Conservation (phyloP, 2,329 filamentous ascomycete genomes). For the Balansia obtecta region DNA sequence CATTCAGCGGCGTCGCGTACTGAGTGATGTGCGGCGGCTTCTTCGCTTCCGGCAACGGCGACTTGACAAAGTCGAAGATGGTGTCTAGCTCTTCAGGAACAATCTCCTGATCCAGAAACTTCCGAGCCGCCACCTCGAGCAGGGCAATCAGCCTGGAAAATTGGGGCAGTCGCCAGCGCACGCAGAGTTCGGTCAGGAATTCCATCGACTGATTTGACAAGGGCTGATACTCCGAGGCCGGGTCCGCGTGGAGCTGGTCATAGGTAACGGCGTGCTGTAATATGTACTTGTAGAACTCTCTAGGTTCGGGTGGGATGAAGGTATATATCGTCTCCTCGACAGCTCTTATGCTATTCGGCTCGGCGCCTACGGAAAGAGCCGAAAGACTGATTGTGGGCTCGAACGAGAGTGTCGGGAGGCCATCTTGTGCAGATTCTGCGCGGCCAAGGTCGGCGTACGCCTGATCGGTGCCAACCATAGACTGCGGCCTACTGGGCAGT, state of each 20-base stretch:
- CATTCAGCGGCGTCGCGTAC: constrained; percentile 36
- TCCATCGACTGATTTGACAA: constrained; percentile 73
- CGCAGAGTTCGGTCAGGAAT: constrained; percentile 69
- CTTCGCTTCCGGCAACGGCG: constrained; percentile 53
- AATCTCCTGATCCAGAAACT: constrained; percentile 75
- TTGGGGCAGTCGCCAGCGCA: constrained; percentile 81
- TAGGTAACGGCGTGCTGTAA: constrained; percentile 62
- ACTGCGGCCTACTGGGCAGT: constrained; percentile 38
- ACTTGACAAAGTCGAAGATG: constrained; percentile 72
- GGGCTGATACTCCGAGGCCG: constrained; percentile 34
- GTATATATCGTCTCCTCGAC: constrained; percentile 63
- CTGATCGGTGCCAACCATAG: constrained; percentile 34
- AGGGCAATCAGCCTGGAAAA: constrained; percentile 70
- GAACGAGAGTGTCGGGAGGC: constrained; percentile 28
- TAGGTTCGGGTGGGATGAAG: constrained; percentile 77
- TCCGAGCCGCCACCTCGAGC: constrained; percentile 72
- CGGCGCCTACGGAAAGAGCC: constrained; percentile 48
- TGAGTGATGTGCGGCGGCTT: constrained; percentile 44
- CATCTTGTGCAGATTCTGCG: constrained; percentile 34
- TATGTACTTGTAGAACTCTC: constrained; percentile 72
- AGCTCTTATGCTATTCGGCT: constrained; percentile 35
- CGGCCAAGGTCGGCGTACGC: constrained; percentile 40
- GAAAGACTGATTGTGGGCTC: constrained; percentile 60
- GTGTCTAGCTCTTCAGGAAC: constrained; percentile 70
- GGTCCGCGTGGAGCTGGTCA: constrained; percentile 45